A percentile compares a stretch with the other conserved stretches of the same genome.
phyloP scores from a whole-genome alignment of 768 basidiomycete species.

The Leccinum subgranulosum region DNA sequence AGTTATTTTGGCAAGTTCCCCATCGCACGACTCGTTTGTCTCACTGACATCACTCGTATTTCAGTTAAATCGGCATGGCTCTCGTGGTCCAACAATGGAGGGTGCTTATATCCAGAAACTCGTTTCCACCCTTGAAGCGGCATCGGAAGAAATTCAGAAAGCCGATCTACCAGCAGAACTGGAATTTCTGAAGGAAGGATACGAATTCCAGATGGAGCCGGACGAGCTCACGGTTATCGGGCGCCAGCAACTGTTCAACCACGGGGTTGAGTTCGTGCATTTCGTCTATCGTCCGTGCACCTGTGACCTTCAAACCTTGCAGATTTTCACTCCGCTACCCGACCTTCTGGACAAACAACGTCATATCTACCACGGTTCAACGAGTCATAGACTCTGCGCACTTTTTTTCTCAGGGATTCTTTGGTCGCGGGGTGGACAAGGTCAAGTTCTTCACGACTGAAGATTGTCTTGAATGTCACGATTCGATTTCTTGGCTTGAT shows the following conservation, averaged over 20 bases:
- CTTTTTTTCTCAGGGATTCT: constrained; percentile 40
- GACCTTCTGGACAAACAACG: constrained; percentile 8
- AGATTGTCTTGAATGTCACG: background rate
- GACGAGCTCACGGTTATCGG: constrained; percentile 37
- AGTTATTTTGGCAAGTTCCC: constrained; percentile 35
- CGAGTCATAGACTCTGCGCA: constrained; percentile 39
- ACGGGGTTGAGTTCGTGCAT: constrained; percentile 36
- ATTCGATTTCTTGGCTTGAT: constrained; percentile 38
- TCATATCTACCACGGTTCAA: constrained; percentile 11
- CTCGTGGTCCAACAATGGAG: constrained; percentile 34
- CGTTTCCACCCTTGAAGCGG: constrained; percentile 27
- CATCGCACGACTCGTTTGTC: background rate
- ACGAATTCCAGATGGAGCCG: constrained; percentile 30
- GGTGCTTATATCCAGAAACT: constrained; percentile 30
- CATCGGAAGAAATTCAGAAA: constrained; percentile 18
- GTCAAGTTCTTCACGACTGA: constrained; percentile 30
- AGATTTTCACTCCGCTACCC: constrained; percentile 25
- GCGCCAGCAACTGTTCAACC: constrained; percentile 36
- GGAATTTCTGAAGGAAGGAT: constrained; percentile 37
- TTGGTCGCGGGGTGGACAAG: constrained; percentile 29
- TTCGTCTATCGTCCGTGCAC: background rate
- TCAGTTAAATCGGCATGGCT: constrained; percentile 42
- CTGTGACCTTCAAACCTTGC: background rate
- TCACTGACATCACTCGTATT: background rate
- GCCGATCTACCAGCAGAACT: constrained; percentile 32